Base-by-base conservation (phyloP, 2,329 filamentous ascomycete species). In the Phaeosphaeria sp. region DNA sequence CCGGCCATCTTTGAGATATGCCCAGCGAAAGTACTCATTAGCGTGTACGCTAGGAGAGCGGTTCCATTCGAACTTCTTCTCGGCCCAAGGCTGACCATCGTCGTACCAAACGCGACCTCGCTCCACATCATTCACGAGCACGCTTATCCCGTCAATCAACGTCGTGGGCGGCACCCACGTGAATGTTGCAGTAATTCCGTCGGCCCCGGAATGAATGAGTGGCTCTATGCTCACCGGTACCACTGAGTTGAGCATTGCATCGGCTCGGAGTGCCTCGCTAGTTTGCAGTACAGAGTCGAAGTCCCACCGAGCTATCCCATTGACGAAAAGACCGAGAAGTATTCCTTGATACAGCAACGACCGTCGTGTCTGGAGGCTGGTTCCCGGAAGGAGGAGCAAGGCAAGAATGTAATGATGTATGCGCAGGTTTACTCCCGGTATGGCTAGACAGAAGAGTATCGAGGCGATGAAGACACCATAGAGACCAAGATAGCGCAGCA, bases 121-220 rank as follows among this genome's bases (percentile, higher is more conserved):
- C 76, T 96, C 92, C 1, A 96, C 91, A 67, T 96, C 92, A 68
- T 96, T 95, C 60, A 95, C 89, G 0, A 95, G 80, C 18, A 94
- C 84, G 72, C 89, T 92, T 59, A 95, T 85, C 17, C 91, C 92
- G 67, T 94, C 89, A 61, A 87, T 90, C 0, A 61, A 58, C 30
- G 59, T 50, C 18, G 30, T 9, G 80, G 79, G 3, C 77, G 77
- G 15, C 81, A 76, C 59, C 56, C 79, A 74, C 72, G 83, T 84
- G 62, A 93, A 91, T 17, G 82, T 87, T 71, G 76, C 49, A 73
- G 82, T 1, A 42, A 89, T 87, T 86, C 83, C 55, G 60, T 75
- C 24, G 0, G 77, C 71, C 25, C 53, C 60, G 39, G 55, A 46
- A 5, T 59, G 50, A 2, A 73, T 53, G 1, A 47, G 13, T 7